Base-by-base conservation (phyloP, 306 rosid species). In the Biancaea sappan region DNA sequence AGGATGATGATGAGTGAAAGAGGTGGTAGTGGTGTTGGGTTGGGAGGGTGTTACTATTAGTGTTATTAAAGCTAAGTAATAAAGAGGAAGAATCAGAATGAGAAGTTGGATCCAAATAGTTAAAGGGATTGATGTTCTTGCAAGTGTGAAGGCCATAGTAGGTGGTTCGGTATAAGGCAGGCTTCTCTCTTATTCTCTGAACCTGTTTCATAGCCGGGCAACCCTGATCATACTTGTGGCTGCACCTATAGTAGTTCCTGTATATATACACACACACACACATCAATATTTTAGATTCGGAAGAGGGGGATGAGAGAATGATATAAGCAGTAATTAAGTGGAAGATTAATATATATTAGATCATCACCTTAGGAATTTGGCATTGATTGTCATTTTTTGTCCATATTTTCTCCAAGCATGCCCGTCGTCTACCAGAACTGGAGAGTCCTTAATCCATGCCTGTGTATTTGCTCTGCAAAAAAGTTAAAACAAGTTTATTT, bases 161-260 rank as follows among this genome's bases (percentile, higher is more conserved):
- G 16, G 84, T 82, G n/a, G 87, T 82, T 32, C 74, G 40, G 50
- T 18, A 82, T 51, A 46, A 14, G 13, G 73, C 78, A 11, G 88
- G 87, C 8, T 80, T 25, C 1, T 77, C 84, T 50, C 75, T 51
- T 15, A 87, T 71, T 68, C 26, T 58, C 46, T 87, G 89, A 10
- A 87, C 87, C 14, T 84, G 87, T 44, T 84, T 87, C n/a, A 70
- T 82, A 31, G 88, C 91, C 57, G 26, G 68, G 67, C 91, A 87
- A 3, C 58, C 58, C 52, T 87, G 78, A 13, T 87, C 88, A n/a
- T 25, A 46, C 74, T 84, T 87, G 70, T 82, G 87, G 21, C 85
- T 84, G 79, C 91, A 87, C 53, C 88, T 77, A 25, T 40, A 87
- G 77, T 87, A 87, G 47, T 50, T 71, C 66, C 89, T 85, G 76